Conservation (phyloP, 164 flowering plant genomes). For the Liquidambar formosana region DNA sequence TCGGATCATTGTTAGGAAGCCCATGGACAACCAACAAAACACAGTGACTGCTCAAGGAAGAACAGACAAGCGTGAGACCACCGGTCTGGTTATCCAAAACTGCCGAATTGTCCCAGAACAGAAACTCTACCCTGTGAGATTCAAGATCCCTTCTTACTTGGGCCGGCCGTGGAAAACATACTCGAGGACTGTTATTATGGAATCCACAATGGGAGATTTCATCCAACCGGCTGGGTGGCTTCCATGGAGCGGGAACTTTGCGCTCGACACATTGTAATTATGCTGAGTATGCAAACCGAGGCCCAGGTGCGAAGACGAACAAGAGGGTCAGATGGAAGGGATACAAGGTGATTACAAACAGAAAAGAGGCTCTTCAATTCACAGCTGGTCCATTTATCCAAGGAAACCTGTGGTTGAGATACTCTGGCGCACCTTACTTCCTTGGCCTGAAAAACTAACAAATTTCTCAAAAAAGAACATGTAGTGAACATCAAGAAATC, state of each 20-base stretch:
- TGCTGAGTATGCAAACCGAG: constrained; percentile 49
- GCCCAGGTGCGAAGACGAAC: constrained; percentile 38
- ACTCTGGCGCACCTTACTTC: constrained; percentile 28
- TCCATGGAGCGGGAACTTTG: constrained; percentile 44
- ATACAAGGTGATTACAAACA: constrained; percentile 25
- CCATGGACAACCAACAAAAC: constrained; percentile 44
- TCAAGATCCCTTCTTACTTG: constrained; percentile 35
- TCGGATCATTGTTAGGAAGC: constrained; percentile 43
- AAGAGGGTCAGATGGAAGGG: constrained; percentile 44
- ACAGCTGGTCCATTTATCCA: constrained; percentile 41
- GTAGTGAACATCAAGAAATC: too few relatives aligned
- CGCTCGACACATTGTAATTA: constrained; percentile 39
- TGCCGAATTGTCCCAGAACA: constrained; percentile 52
- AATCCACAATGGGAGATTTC: constrained; percentile 42
- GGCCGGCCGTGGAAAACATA: constrained; percentile 66
- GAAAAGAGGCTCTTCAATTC: constrained; percentile 32
- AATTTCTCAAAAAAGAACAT: too few relatives aligned
- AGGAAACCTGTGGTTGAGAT: constrained; percentile 32
- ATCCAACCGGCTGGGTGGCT: constrained; percentile 54
- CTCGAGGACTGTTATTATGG: constrained; percentile 54
- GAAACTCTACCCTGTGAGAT: constrained; percentile 26
- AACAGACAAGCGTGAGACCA: constrained; percentile 16
- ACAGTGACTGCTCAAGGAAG: constrained; percentile 57
- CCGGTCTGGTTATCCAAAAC: constrained; percentile 53
- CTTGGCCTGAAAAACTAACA: constrained; percentile 24